Evolutionary conservation across 768 basidiomycete species (phyloP).

Genomic region (Serendipita indica): DNA sequence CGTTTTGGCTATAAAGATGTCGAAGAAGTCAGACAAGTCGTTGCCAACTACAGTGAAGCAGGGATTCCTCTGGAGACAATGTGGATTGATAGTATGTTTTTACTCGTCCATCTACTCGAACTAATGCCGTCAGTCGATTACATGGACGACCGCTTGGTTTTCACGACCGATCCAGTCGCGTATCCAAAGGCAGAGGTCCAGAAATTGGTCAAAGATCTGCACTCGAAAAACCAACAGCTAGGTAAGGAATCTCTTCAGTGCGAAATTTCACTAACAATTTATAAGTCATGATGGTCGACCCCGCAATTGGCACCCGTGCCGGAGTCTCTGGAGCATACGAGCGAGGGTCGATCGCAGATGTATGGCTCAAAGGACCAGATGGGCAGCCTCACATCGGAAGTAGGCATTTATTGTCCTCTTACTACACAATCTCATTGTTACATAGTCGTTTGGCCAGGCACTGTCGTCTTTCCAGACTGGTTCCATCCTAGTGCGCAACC

Average conservation of each 20-base stretch:
- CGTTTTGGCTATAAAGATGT: conserved; percentile 59
- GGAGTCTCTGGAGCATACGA: not conserved
- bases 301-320: not conserved
- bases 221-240: not conserved
- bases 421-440: not conserved
- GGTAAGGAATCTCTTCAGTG: not conserved
- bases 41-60: conserved; percentile 44
- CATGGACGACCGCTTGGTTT: conserved; percentile 7
- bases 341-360: not conserved
- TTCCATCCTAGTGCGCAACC: not conserved
- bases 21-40: conserved; percentile 45
- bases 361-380: conserved; percentile 5
- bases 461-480: conserved; percentile 6
- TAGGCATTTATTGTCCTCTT: not conserved
- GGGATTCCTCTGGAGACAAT: conserved; percentile 58
- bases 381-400: conserved; percentile 4
- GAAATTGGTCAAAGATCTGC: not conserved
- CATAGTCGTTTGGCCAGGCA: conserved; percentile 1
- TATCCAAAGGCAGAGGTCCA: not conserved
- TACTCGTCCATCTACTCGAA: not conserved
- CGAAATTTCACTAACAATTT: not conserved
- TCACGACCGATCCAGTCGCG: not conserved
- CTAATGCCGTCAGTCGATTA: not conserved
- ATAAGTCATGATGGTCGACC: conserved; percentile 1
- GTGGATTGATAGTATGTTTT: conserved; percentile 46